Base-by-base conservation (phyloP, 2,329 filamentous ascomycete genomes). In the Teratosphaeria viscida region DNA sequence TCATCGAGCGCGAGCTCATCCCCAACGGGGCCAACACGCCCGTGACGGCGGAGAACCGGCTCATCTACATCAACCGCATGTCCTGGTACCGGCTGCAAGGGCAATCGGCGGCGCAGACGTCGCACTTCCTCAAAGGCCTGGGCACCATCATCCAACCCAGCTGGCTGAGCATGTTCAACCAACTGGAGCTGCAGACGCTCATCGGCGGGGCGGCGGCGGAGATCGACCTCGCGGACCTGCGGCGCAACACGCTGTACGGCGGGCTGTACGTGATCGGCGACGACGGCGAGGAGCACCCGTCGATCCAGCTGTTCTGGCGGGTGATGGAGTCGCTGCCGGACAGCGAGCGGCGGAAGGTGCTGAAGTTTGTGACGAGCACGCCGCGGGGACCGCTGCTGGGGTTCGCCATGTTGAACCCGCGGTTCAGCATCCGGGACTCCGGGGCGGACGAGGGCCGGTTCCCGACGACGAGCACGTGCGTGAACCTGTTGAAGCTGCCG, bases 141-240 rank as follows among this genome's bases (percentile, higher is more conserved):
- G 85, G 88, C 26, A 81, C 86, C 64, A 95, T 99, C 70, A 94
- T 99, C 64, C 87, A 92, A 60, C 92, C 92, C 0, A 84, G 85
- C 3, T 99, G 94, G 94, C 82, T 99, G 4, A 91, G 88, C 68
- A 97, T 99, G 94, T 99, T 99, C 79, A 99, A 99, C 73, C 92
- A 96, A 72, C 85, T 85, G 2, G 94, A 99, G 73, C 82, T 99
- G 4, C 94, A 97, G 75, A 94, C 90, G 1, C 85, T 99, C 5
- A 88, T 99, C 16, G 90, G 91, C 57, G 94, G 94, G 52, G 91
- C 95, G 67, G 62, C 62, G 8, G 86, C 86, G 10, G 86, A 89
- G 62, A 95, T 99, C 60, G 88, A 96, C 68, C 82, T 99, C 39
- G 84, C 88, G 32, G 94, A 99, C 72, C 80, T 97, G 49, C 85